Evolutionary conservation across 768 basidiomycete genomes (phyloP).

Genomic region (Boletus rubropictus): DNA sequence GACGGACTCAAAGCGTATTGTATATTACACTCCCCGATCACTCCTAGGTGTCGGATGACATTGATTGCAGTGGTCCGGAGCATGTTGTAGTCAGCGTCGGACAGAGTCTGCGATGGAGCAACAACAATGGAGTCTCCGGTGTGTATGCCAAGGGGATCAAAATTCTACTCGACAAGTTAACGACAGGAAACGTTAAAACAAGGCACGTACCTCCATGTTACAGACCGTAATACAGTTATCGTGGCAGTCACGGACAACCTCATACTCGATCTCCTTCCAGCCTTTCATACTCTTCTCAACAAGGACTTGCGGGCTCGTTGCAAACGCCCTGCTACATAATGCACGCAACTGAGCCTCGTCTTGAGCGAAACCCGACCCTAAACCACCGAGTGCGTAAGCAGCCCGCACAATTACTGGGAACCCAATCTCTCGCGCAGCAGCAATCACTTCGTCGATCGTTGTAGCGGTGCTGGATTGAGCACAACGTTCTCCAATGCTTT

Average conservation of each 20-base stretch:
- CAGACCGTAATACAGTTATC: slow-evolving; percentile 99
- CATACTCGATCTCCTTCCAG: slow-evolving; percentile 99
- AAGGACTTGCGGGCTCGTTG: slow-evolving; percentile 96
- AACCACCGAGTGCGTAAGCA: slow-evolving; percentile 92
- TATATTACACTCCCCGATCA: slow-evolving; percentile 98
- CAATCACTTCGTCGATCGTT: slow-evolving; percentile 76
- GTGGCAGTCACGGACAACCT: slow-evolving; percentile 94
- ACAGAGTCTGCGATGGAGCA: slow-evolving; percentile 95
- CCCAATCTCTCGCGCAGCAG: slow-evolving; percentile 79
- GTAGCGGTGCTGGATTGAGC: slow-evolving; percentile 86
- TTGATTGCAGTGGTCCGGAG: slow-evolving; percentile 96
- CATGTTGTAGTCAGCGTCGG: slow-evolving; percentile 99
- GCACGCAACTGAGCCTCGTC: slow-evolving; percentile 84
- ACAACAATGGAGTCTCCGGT: slow-evolving; percentile 98
- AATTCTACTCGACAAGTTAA: slow-evolving; percentile 58
- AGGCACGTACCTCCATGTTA: slow-evolving; percentile 93
- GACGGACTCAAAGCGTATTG: slow-evolving; percentile 95
- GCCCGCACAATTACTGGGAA: slow-evolving; percentile 97
- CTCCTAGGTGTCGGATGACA: slow-evolving; percentile 96
- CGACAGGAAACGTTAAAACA: background rate
- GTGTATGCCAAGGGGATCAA: slow-evolving; percentile 96
- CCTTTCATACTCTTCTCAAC: slow-evolving; percentile 99
- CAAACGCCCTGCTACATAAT: slow-evolving; percentile 91
- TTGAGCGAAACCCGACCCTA: slow-evolving; percentile 96
- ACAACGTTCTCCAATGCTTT: slow-evolving; percentile 90